Percentiles rank a stretch among this genome's conserved stretches.
Evolutionary conservation across 345 rosid genomes (phyloP).

Genomic region (Gynandropsis gynandra): DNA sequence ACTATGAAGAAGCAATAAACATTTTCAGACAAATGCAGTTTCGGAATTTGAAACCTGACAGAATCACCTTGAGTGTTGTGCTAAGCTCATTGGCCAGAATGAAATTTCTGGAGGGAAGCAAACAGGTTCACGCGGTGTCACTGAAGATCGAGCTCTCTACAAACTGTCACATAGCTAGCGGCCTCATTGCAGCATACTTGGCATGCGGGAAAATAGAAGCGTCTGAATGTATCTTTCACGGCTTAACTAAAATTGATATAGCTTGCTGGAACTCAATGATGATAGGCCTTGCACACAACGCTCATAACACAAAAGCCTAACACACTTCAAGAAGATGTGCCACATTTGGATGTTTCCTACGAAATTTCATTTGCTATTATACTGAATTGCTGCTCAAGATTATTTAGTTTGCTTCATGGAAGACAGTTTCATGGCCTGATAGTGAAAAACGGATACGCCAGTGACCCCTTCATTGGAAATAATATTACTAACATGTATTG

Average conservation of each 20-base stretch:
- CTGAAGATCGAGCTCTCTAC: constrained; percentile 26
- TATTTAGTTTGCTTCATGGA: constrained; percentile 52
- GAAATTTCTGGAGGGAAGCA: constrained; percentile 55
- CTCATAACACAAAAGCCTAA: constrained; percentile 45
- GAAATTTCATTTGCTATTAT: constrained; percentile 61
- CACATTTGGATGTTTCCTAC: constrained; percentile 37
- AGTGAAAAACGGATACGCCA: constrained; percentile 43
- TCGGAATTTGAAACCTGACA: constrained; percentile 39
- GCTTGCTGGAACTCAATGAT: constrained; percentile 85
- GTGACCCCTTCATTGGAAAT: constrained; percentile 57
- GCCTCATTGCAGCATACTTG: constrained; percentile 62
- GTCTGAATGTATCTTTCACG: constrained; percentile 41
- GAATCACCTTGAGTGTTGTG: constrained; percentile 48
- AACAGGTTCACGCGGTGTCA: constrained; percentile 56
- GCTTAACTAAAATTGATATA: constrained; percentile 32
- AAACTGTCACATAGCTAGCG: constrained; percentile 61
- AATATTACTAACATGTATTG: constrained; percentile 64
- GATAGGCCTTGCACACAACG: constrained; percentile 50
- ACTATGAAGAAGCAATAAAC: constrained; percentile 40
- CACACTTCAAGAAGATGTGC: constrained; percentile 45
- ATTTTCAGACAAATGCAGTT: constrained; percentile 67
- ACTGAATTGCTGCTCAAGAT: constrained; percentile 45
- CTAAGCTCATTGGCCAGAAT: constrained; percentile 53
- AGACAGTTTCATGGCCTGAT: constrained; percentile 51
- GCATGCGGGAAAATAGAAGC: constrained; percentile 48